phyloP scores from a whole-genome alignment of 345 rosid species.

The Eucalyptus rudis region DNA sequence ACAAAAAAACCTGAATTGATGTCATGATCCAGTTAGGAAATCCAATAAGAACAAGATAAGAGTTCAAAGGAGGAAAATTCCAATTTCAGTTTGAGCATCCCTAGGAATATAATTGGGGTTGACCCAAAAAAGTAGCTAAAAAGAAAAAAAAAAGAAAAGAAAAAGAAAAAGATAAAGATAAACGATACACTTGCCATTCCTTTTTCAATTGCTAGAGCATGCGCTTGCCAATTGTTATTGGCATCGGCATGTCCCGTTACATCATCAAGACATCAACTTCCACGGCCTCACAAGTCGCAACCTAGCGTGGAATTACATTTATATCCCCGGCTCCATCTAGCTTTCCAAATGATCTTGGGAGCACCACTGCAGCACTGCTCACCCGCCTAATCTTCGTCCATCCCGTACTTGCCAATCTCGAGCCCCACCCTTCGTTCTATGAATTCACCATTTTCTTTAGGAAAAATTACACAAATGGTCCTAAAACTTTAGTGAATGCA shows the following conservation, averaged over 20 bases:
- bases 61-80: not conserved
- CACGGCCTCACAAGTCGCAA: not conserved
- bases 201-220: not conserved
- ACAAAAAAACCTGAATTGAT: not conserved
- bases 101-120: not conserved
- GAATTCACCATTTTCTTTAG: too few species aligned
- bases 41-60: not conserved
- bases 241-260: not conserved
- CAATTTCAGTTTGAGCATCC: not conserved
- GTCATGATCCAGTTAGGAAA: not conserved
- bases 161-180: not conserved
- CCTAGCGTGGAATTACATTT: not conserved
- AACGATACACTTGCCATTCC: not conserved
- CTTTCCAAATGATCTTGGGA: not conserved
- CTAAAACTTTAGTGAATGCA: rapidly evolving
- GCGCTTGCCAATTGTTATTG: not conserved
- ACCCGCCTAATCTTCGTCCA: too few species aligned
- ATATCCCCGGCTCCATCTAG: not conserved
- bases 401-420: not conserved
- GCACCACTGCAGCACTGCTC: too few species aligned
- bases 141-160: too few species aligned
- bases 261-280: not conserved
- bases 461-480: too few species aligned
- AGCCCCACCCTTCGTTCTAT: not conserved
- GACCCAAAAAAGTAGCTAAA: not conserved